Evolutionary conservation across 345 rosid genomes (phyloP).

Genomic region (Litchi chinensis): DNA sequence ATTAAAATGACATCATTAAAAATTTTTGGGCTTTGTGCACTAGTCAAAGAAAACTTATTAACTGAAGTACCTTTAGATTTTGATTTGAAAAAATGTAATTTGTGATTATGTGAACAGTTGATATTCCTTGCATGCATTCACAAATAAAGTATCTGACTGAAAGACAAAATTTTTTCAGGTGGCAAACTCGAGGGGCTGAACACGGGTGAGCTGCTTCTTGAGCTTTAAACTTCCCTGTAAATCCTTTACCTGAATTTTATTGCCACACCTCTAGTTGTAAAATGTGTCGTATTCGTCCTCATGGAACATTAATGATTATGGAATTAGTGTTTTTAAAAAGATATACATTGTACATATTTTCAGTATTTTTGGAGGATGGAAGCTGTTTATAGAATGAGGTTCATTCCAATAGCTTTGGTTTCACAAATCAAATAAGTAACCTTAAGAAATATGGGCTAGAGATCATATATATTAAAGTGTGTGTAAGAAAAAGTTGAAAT

Average conservation of each 20-base stretch:
- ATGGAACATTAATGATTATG: neutral
- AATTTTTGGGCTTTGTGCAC: no score
- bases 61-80: neutral
- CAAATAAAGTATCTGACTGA: conserved; percentile 7
- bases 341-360: neutral
- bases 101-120: neutral
- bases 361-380: neutral
- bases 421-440: neutral
- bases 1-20: neutral
- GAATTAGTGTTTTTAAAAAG: conserved; percentile 1
- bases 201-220: conserved; percentile 37
- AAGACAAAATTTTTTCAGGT: conserved; percentile 47
- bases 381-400: neutral
- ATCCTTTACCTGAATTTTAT: no score
- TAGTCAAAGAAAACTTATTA: neutral
- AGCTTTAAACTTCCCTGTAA: no score
- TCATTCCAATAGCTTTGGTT: neutral
- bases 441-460: no score
- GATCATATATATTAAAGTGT: no score
- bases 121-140: neutral
- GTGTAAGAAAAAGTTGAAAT: no score
- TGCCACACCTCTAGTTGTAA: neutral
- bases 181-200: conserved; percentile 48
- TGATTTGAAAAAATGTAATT: neutral
- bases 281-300: neutral